Percentiles rank a stretch among this genome's conserved stretches.
phyloP scores from a whole-genome alignment of 2,329 filamentous ascomycete species.

The Aspergillus neotritici region DNA sequence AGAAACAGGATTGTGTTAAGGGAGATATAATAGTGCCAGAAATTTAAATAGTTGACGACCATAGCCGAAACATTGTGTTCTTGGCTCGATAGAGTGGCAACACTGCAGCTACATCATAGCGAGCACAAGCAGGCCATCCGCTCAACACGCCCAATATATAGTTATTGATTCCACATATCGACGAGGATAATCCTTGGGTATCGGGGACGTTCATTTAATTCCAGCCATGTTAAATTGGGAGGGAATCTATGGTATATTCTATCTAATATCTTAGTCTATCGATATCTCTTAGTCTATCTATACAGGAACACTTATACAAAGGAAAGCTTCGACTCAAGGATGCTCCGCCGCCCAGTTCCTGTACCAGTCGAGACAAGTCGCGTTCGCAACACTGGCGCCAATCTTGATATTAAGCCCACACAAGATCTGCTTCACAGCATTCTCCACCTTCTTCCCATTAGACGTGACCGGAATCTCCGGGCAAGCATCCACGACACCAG shows the following conservation, averaged over 20 bases:
- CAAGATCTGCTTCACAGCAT: conserved; percentile 92
- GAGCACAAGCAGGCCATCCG: no score
- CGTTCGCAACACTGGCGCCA: conserved; percentile 88
- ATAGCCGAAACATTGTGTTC: no score
- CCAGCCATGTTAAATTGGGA: no score
- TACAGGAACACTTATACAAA: background rate
- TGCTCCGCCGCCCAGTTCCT: conserved; percentile 63
- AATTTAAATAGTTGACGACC: no score
- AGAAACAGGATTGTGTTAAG: no score
- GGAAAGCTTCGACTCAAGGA: conserved; percentile 10
- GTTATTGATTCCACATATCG: no score
- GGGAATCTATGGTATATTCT: no score
- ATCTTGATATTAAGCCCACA: conserved; percentile 83
- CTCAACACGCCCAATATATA: no score
- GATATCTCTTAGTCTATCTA: background rate
- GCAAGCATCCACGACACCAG: conserved; percentile 73
- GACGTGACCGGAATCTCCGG: conserved; percentile 84
- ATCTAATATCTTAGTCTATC: background rate
- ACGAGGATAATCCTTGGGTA: no score
- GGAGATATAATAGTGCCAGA: conserved; percentile 7
- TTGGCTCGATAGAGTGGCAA: no score
- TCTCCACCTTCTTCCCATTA: conserved; percentile 98
- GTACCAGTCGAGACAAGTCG: conserved; percentile 84
- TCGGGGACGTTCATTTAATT: no score
- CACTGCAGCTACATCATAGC: no score